A percentile compares a stretch with the other conserved stretches of the same genome.
Evolutionary conservation across 169 alveolate genomes (phyloP).

Genomic region (Plasmodium cynomolgi): DNA sequence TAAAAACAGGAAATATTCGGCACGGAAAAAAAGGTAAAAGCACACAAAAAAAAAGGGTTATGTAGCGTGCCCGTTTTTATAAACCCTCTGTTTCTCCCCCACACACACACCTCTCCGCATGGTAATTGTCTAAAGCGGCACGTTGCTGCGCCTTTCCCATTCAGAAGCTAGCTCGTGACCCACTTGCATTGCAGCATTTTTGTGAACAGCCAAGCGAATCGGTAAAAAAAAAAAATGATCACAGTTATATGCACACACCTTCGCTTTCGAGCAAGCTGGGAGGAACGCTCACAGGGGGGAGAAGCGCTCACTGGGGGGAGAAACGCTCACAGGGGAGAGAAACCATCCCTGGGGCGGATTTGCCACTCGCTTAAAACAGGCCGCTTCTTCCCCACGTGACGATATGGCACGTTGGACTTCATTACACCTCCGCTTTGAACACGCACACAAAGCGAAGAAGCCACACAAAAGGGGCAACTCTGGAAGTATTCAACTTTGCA

Average conservation of each 20-base stretch:
- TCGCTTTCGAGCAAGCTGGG: background rate
- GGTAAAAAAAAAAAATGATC: background rate
- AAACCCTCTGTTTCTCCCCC: background rate
- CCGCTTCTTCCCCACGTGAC: background rate
- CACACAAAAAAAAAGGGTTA: background rate
- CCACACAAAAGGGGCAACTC: background rate
- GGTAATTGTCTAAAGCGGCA: background rate
- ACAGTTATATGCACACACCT: background rate
- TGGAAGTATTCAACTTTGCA: background rate
- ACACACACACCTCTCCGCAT: background rate
- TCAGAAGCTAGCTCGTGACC: background rate
- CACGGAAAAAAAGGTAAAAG: background rate
- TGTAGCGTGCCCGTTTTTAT: background rate
- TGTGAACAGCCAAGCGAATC: background rate
- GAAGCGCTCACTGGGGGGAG: background rate
- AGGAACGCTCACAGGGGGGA: background rate
- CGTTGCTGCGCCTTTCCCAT: background rate
- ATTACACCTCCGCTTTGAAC: background rate
- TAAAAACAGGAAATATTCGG: background rate
- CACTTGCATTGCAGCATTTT: background rate
- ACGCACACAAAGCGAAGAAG: background rate
- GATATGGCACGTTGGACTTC: background rate
- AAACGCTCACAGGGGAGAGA: background rate
- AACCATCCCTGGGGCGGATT: background rate
- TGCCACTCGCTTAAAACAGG: background rate